phyloP scores from a whole-genome alignment of 805 yeast genomes.

The Saccharomycopsis schoenii region DNA sequence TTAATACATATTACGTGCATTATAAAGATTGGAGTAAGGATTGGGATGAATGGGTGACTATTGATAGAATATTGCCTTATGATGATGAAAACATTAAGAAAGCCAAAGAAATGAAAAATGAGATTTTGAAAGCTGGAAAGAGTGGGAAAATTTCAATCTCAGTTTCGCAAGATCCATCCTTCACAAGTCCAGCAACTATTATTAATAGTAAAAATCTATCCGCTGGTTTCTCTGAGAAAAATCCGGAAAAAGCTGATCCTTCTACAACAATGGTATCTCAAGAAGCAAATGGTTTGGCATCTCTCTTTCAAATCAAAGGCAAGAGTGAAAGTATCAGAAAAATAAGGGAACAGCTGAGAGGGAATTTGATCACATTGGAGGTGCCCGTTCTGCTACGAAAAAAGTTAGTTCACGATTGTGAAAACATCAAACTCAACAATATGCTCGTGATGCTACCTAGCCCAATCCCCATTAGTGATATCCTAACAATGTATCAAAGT shows the following conservation, averaged over 20 bases:
- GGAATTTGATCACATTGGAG: constrained; percentile 37
- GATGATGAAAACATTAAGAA: constrained; percentile 58
- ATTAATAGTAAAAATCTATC: neutral
- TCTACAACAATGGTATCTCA: neutral
- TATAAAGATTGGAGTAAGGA: constrained; percentile 92
- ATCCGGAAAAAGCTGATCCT: neutral
- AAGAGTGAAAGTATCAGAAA: neutral
- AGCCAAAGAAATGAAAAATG: constrained; percentile 49
- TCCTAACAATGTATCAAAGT: constrained; percentile 40
- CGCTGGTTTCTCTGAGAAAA: neutral
- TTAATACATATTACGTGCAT: constrained; percentile 57
- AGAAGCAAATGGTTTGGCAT: neutral
- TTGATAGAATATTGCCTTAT: constrained; percentile 54
- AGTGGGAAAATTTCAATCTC: neutral
- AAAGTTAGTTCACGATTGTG: constrained; percentile 86
- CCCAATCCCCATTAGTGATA: constrained; percentile 38
- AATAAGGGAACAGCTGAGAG: constrained; percentile 19
- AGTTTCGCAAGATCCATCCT: neutral
- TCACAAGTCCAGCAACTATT: neutral
- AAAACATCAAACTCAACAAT: constrained; percentile 68
- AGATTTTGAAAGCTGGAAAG: constrained; percentile 9
- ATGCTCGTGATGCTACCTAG: constrained; percentile 59
- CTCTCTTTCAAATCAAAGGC: neutral
- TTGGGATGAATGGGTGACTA: constrained; percentile 95
- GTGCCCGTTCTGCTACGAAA: constrained; percentile 62